Conservation (phyloP, 2,329 filamentous ascomycete genomes). For the Colletotrichum tanaceti region DNA sequence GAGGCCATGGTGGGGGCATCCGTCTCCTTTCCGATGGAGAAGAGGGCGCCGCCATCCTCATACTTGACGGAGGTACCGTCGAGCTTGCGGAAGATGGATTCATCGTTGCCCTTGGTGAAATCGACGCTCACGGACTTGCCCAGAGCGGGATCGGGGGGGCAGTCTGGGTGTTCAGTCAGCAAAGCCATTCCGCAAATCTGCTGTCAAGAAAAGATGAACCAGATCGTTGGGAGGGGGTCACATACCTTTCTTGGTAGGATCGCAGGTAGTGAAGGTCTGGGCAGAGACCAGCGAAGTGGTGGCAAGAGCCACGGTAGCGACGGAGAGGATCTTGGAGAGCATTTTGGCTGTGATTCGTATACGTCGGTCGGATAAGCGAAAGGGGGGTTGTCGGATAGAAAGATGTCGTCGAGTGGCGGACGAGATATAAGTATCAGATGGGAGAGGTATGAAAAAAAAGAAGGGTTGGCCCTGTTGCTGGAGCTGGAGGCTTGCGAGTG, state of each 20-base stretch:
- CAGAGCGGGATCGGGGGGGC: constrained; percentile 81
- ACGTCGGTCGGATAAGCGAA: neutral
- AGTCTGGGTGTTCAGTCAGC: constrained; percentile 58
- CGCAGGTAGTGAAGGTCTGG: constrained; percentile 68
- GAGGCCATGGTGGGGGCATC: constrained; percentile 79
- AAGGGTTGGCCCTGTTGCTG: constrained; percentile 19
- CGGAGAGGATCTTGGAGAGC: constrained; percentile 55
- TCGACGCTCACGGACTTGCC: constrained; percentile 74
- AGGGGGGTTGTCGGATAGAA: neutral
- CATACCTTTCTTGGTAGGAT: constrained; percentile 65
- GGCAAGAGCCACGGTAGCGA: constrained; percentile 61
- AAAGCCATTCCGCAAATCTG: neutral
- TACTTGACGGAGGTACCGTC: constrained; percentile 63
- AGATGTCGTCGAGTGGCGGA: constrained; percentile 4
- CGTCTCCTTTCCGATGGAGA: constrained; percentile 74
- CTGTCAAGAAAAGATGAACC: neutral
- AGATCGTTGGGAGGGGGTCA: neutral
- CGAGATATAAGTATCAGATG: constrained; percentile 26
- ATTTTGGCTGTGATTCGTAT: constrained; percentile 31
- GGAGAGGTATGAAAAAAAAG: constrained; percentile 28
- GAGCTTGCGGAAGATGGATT: constrained; percentile 62
- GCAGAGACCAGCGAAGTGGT: constrained; percentile 62
- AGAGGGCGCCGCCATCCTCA: constrained; percentile 61
- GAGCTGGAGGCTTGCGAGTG: constrained; percentile 23
- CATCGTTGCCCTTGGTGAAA: constrained; percentile 79